Percentiles rank a stretch among this genome's conserved stretches.
These are phyloP conservation scores for Knufia petricola DNA, from an alignment of 2,329 filamentous ascomycete species.

Conservation along the genomic window DNA sequence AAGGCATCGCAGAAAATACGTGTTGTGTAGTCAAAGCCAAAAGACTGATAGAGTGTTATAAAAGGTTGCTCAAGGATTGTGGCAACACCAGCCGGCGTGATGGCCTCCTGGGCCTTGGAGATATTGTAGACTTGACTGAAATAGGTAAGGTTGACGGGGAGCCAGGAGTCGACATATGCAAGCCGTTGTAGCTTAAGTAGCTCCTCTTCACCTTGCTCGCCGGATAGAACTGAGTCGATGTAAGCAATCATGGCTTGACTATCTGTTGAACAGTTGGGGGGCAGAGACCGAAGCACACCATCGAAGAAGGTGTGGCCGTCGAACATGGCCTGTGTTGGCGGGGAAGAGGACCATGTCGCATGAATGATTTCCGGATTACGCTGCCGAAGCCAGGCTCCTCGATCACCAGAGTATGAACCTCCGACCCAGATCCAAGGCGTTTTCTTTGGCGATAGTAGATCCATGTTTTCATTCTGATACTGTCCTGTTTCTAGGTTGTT, in stretches of 20 bases:
- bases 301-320: slow-evolving; percentile 45
- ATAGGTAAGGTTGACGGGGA: too few species aligned
- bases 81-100: too few species aligned
- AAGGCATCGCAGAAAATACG: too few species aligned
- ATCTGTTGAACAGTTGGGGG: slow-evolving; percentile 42
- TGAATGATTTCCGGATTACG: slow-evolving; percentile 33
- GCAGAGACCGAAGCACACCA: slow-evolving; percentile 40
- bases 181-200: too few species aligned
- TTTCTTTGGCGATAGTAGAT: slow-evolving; percentile 26
- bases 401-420: slow-evolving; percentile 35
- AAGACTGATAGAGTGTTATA: too few species aligned
- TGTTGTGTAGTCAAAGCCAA: too few species aligned
- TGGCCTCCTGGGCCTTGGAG: too few species aligned
- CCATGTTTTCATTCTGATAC: slow-evolving; percentile 24
- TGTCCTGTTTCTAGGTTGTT: slow-evolving; percentile 28
- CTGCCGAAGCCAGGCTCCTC: slow-evolving; percentile 20
- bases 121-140: too few species aligned
- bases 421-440: slow-evolving; percentile 39
- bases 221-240: slow-evolving; percentile 32
- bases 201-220: neutral
- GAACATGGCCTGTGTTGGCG: slow-evolving; percentile 38
- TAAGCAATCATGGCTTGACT: slow-evolving; percentile 40
- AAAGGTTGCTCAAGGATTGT: too few species aligned
- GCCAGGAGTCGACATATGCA: too few species aligned
- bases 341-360: slow-evolving; percentile 34